phyloP scores from a whole-genome alignment of 192 early-diverging fungal genomes.

The Pilaira anomala region DNA sequence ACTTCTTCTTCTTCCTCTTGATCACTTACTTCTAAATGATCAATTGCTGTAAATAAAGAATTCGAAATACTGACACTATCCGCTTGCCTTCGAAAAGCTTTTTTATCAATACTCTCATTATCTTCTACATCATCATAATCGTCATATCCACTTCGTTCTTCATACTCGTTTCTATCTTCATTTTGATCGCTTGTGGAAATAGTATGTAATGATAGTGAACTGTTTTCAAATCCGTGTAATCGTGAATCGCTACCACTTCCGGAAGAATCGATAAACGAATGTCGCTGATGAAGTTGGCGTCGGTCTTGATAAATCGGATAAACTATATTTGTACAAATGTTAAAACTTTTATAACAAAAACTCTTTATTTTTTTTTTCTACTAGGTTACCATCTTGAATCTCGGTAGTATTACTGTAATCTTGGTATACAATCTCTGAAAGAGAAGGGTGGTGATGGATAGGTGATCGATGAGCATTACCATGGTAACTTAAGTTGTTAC shows the following conservation, averaged over 20 bases:
- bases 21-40: conserved; percentile 4
- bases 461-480: conserved; percentile 7
- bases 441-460: conserved; percentile 13
- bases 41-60: conserved; percentile 12
- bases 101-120: neutral
- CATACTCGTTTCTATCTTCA: conserved; percentile 9
- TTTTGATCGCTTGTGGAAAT: neutral
- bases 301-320: conserved; percentile 1
- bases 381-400: neutral
- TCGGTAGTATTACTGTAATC: neutral
- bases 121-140: neutral
- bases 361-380: neutral
- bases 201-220: neutral
- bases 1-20: neutral
- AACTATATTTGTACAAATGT: neutral
- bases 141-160: neutral
- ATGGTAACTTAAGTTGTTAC: neutral
- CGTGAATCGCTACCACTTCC: neutral
- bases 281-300: neutral
- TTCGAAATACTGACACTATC: conserved; percentile 1
- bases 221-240: neutral
- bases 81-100: neutral
- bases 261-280: neutral
- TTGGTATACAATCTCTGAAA: conserved; percentile 3
- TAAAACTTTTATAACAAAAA: neutral